Percentiles rank a stretch among this genome's conserved stretches.
phyloP scores from a whole-genome alignment of 306 rosid species.

The Hippophae gyantsensis region DNA sequence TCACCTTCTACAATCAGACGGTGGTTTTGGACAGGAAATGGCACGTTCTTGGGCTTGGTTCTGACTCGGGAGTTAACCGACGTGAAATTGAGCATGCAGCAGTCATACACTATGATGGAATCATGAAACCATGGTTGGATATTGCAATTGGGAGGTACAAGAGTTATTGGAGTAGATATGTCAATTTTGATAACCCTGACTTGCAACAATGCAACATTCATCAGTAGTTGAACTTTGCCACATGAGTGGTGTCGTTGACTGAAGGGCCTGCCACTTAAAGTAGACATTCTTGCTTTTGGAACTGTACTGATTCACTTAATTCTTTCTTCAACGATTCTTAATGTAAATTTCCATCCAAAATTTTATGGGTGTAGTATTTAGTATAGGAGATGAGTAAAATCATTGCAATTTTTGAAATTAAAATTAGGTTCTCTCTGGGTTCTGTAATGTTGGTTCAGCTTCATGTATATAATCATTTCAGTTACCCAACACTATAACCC shows the following conservation, averaged over 20 bases:
- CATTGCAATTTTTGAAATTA: slow-evolving; percentile 33
- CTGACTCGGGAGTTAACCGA: slow-evolving; percentile 31
- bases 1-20: slow-evolving; percentile 69
- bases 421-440: slow-evolving; percentile 22
- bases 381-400: slow-evolving; percentile 38
- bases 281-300: slow-evolving; percentile 2
- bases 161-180: slow-evolving; percentile 58
- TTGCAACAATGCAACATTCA: slow-evolving; percentile 88
- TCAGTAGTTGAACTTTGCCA: slow-evolving; percentile 28
- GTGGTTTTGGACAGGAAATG: slow-evolving; percentile 62
- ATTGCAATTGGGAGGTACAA: slow-evolving; percentile 60
- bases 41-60: slow-evolving; percentile 86
- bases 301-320: slow-evolving; percentile 24
- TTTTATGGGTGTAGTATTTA: slow-evolving; percentile 12
- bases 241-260: not conserved
- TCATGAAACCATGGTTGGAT: slow-evolving; percentile 93
- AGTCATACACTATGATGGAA: slow-evolving; percentile 81
- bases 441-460: slow-evolving; percentile 12
- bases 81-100: slow-evolving; percentile 60
- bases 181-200: slow-evolving; percentile 49
- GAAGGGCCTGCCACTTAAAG: not conserved
- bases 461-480: slow-evolving; percentile 13
- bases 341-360: slow-evolving; percentile 41
- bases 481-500: not conserved
- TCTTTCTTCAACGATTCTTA: slow-evolving; percentile 49